Evolutionary conservation across 768 basidiomycete species (phyloP).

Genomic region (Lentinula detonsa): DNA sequence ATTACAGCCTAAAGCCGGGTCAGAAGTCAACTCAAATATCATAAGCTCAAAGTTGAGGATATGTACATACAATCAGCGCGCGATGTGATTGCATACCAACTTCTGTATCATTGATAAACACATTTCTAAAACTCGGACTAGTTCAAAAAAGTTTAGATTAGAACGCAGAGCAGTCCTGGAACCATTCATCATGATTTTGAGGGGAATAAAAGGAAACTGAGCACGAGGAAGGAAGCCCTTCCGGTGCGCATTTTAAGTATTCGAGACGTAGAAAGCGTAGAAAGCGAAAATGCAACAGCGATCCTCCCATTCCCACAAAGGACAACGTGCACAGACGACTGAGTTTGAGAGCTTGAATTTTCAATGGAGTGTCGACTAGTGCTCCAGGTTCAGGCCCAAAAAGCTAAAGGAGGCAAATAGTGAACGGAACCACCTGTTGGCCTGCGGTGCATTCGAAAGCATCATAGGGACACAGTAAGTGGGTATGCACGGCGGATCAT

Average conservation of each 20-base stretch:
- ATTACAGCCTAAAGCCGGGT: neutral
- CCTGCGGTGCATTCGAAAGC: neutral
- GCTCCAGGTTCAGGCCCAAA: neutral
- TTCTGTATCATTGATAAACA: neutral
- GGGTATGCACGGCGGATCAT: neutral
- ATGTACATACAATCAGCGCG: neutral
- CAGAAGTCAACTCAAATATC: neutral
- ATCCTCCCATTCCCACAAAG: neutral
- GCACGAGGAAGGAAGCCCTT: too few relatives aligned
- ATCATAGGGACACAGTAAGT: neutral
- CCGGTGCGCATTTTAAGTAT: too few relatives aligned
- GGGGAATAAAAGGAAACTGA: too few relatives aligned
- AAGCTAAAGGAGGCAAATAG: neutral
- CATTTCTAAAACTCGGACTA: neutral
- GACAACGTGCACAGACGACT: neutral
- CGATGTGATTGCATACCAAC: neutral
- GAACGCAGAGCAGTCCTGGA: too few relatives aligned
- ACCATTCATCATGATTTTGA: too few relatives aligned
- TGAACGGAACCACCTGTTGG: too few relatives aligned
- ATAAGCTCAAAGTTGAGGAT: neutral
- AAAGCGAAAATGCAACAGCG: neutral
- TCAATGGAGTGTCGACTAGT: neutral
- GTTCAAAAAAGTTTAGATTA: neutral
- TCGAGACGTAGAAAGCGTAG: neutral
- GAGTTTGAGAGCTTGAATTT: neutral